Evolutionary conservation across 2,329 filamentous ascomycete species (phyloP).

Genomic region (Amauroascus niger): DNA sequence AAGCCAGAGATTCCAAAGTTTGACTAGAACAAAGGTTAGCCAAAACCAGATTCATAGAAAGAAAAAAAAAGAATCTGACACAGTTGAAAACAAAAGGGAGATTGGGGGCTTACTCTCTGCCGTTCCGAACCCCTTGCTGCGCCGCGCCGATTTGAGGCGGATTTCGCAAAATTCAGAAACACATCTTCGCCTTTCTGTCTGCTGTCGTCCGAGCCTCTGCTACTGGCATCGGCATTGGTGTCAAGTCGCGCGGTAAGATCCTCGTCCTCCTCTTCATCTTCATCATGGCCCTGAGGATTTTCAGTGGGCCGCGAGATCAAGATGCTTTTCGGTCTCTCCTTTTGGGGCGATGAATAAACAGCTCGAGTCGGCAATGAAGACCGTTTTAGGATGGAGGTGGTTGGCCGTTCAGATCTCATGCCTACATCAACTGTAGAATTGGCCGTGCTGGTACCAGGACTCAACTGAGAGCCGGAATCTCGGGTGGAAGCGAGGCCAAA

Average conservation of each 20-base stretch:
- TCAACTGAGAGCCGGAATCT: constrained; percentile 15
- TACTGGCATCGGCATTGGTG: constrained; percentile 16
- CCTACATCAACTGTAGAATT: constrained; percentile 18
- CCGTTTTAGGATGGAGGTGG: constrained; percentile 22
- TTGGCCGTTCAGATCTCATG: constrained; percentile 21
- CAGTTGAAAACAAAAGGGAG: neutral
- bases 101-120: constrained; percentile 15
- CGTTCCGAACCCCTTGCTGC: constrained; percentile 32
- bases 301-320: constrained; percentile 13
- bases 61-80: neutral
- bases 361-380: constrained; percentile 18
- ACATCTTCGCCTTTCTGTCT: constrained; percentile 37
- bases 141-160: constrained; percentile 31
- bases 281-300: constrained; percentile 21
- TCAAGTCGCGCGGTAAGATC: constrained; percentile 9
- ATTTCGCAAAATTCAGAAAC: constrained; percentile 40
- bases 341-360: constrained; percentile 19
- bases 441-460: neutral
- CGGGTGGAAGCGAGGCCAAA: constrained; percentile 10
- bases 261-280: no score
- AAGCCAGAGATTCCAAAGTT: constrained; percentile 32
- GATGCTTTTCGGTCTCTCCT: constrained; percentile 15
- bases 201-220: constrained; percentile 30
- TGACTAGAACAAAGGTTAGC: constrained; percentile 22
- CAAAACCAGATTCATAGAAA: neutral